Evolutionary conservation across 495 filamentous ascomycete genomes (phyloP).

Genomic region (Cladorrhinum samala): DNA sequence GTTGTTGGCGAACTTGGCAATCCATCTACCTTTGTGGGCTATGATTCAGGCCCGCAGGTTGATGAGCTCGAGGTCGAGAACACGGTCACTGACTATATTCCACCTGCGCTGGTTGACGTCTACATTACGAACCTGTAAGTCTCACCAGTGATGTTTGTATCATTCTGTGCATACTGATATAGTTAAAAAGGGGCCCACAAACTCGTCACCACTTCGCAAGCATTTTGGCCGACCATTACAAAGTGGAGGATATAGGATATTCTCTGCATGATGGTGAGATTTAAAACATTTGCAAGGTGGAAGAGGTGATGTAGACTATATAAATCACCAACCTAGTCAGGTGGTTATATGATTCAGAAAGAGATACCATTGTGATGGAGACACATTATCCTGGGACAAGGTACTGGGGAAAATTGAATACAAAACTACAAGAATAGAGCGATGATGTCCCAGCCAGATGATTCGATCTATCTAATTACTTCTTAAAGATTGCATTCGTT

Average conservation of each 20-base stretch:
- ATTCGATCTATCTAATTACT: too few species aligned
- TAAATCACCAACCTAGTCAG: too few species aligned
- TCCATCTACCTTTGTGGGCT: conserved; percentile 63
- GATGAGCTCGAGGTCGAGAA: conserved; percentile 73
- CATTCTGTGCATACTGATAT: conserved; percentile 23
- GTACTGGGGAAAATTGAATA: too few species aligned
- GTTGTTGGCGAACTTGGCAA: conserved; percentile 76
- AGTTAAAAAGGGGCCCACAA: conserved; percentile 60
- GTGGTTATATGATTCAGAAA: too few species aligned
- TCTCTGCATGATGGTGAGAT: conserved; percentile 28
- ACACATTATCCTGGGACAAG: too few species aligned
- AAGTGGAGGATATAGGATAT: conserved; percentile 69
- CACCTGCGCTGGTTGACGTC: conserved; percentile 72
- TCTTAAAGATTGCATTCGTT: too few species aligned
- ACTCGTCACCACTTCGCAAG: conserved; percentile 74
- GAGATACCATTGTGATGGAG: too few species aligned
- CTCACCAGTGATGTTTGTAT: not conserved
- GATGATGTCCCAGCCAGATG: too few species aligned
- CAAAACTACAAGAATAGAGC: too few species aligned
- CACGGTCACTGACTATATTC: conserved; percentile 76
- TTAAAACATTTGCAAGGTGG: not conserved
- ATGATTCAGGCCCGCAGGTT: conserved; percentile 66
- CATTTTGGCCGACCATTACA: conserved; percentile 81
- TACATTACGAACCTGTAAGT: conserved; percentile 92
- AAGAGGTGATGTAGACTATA: too few species aligned